phyloP scores from a whole-genome alignment of 257 asterid species.

The Solanum verrucosum region DNA sequence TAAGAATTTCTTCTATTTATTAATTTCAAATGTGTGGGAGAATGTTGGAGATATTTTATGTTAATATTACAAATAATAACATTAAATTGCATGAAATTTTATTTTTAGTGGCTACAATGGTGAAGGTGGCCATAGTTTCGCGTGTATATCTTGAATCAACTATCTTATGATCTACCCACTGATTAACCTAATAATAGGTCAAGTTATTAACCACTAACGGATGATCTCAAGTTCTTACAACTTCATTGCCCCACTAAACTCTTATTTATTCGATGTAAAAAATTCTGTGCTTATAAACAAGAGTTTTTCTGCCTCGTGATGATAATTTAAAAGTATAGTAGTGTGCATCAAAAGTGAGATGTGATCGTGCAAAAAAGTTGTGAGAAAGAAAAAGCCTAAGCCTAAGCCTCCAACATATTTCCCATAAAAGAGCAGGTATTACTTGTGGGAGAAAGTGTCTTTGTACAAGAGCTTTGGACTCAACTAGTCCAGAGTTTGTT shows the following conservation, averaged over 20 bases:
- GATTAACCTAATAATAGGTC: neutral
- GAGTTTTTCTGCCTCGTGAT: neutral
- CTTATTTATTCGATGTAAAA: neutral
- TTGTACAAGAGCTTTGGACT: neutral
- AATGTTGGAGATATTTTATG: neutral
- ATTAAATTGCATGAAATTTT: neutral
- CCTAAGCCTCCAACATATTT: neutral
- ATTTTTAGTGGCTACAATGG: neutral
- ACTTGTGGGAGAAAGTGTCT: neutral
- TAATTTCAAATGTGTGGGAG: neutral
- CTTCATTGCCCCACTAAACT: neutral
- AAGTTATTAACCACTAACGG: neutral
- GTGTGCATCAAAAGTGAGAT: neutral
- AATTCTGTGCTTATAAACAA: neutral
- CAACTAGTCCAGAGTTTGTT: neutral
- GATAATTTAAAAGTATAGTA: neutral
- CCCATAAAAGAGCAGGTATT: neutral
- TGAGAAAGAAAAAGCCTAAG: neutral
- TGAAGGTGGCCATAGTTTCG: neutral
- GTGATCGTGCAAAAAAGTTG: neutral
- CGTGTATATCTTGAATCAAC: neutral
- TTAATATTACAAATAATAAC: neutral
- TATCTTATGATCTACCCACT: neutral
- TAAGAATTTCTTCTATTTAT: neutral
- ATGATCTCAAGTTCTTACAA: neutral